phyloP scores from a whole-genome alignment of 257 asterid genomes.

The Scutellaria minor region DNA sequence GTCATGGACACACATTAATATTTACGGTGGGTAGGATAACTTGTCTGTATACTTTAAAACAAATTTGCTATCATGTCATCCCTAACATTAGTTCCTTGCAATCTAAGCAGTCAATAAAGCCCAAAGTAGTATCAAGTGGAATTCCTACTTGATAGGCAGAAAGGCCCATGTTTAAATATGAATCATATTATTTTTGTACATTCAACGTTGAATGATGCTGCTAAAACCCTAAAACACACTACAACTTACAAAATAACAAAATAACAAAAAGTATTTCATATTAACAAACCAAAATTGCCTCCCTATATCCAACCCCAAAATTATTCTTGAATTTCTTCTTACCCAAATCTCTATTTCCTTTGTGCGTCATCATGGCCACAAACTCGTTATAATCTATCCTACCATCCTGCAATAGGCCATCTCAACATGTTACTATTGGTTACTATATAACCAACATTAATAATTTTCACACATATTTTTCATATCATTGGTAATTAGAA shows the following conservation, averaged over 20 bases:
- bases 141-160: no score
- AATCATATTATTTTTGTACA: background rate
- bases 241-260: background rate
- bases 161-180: background rate
- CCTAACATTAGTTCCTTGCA: background rate
- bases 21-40: no score
- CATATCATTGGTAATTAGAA: no score
- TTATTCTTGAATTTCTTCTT: constrained; percentile 42
- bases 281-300: constrained; percentile 43
- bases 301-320: constrained; percentile 46
- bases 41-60: no score
- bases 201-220: no score
- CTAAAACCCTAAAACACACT: no score
- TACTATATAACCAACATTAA: no score
- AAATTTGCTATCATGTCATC: no score
- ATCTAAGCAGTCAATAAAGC: background rate
- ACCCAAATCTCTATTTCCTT: constrained; percentile 45
- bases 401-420: constrained; percentile 45
- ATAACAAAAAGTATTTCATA: background rate
- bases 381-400: constrained; percentile 51
- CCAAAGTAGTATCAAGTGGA: no score
- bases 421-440: constrained; percentile 10
- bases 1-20: no score
- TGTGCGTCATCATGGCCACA: constrained; percentile 49
- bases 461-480: no score